Conservation (phyloP, 148 eudicot species). For the Euryodendron excelsum region DNA sequence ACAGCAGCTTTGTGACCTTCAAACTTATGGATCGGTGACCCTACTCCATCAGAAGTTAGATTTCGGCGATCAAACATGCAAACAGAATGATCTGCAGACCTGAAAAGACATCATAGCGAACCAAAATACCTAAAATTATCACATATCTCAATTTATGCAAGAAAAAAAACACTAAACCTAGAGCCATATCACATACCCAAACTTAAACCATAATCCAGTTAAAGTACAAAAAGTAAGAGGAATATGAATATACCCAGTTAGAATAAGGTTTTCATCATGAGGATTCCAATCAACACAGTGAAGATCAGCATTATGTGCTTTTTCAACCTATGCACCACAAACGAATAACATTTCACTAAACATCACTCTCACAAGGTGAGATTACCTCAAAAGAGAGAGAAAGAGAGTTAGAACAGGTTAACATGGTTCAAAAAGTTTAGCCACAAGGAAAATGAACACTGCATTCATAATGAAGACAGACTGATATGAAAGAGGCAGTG, state of each 20-base stretch:
- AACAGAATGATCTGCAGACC: conserved; percentile 89
- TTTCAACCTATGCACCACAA: conserved; percentile 62
- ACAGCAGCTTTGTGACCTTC: conserved; percentile 90
- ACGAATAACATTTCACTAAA: background rate
- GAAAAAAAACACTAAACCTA: background rate
- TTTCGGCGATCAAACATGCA: conserved; percentile 83
- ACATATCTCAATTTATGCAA: conserved; percentile 1
- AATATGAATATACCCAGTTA: conserved; percentile 68
- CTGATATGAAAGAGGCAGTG: background rate
- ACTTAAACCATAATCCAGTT: background rate
- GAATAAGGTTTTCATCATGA: conserved; percentile 72
- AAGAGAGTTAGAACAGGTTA: background rate
- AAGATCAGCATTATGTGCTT: conserved; percentile 93
- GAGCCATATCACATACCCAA: background rate
- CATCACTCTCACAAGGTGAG: background rate
- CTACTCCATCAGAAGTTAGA: conserved; percentile 60
- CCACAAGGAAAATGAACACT: no score
- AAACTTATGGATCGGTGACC: conserved; percentile 75
- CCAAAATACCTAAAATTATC: conserved; percentile 7
- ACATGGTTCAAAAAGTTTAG: background rate
- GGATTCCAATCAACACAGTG: conserved; percentile 99
- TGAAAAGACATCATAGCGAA: conserved; percentile 26
- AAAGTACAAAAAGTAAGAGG: background rate
- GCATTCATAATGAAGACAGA: background rate
- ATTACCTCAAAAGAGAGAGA: background rate